A percentile compares a stretch with the other conserved stretches of the same genome.
phyloP scores from a whole-genome alignment of 345 rosid genomes.

The Punica granatum region DNA sequence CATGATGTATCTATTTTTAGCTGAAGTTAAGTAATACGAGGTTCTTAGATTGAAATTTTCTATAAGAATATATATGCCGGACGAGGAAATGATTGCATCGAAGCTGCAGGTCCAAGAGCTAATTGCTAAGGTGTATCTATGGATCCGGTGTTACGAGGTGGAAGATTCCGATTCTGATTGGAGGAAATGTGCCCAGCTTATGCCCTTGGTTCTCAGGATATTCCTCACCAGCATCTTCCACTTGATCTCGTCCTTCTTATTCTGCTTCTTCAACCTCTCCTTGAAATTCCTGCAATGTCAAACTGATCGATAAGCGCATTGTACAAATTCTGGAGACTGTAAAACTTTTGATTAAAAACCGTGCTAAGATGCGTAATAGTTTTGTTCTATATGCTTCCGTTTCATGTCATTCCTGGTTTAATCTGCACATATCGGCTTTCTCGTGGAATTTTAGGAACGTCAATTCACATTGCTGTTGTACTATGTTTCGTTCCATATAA shows the following conservation, averaged over 20 bases:
- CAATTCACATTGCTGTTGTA: background rate
- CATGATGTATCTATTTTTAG: background rate
- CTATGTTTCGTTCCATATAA: background rate
- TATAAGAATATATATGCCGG: background rate
- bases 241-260: constrained; percentile 64
- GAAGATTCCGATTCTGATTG: background rate
- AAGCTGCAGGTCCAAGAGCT: background rate
- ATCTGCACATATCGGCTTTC: too few species aligned
- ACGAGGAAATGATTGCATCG: background rate
- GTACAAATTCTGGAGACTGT: background rate
- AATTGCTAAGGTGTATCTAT: background rate
- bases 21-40: background rate
- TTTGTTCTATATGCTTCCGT: too few species aligned
- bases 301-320: background rate
- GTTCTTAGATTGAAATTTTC: background rate
- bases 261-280: constrained; percentile 53
- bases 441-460: too few species aligned
- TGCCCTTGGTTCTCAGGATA: constrained; percentile 45
- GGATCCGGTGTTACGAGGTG: background rate
- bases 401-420: too few species aligned
- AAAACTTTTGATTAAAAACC: too few species aligned
- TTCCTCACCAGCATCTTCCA: constrained; percentile 71
- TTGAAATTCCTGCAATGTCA: constrained; percentile 45
- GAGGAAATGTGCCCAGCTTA: constrained; percentile 31
- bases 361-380: too few species aligned